phyloP scores from a whole-genome alignment of 345 rosid species.

The Salix brachista region DNA sequence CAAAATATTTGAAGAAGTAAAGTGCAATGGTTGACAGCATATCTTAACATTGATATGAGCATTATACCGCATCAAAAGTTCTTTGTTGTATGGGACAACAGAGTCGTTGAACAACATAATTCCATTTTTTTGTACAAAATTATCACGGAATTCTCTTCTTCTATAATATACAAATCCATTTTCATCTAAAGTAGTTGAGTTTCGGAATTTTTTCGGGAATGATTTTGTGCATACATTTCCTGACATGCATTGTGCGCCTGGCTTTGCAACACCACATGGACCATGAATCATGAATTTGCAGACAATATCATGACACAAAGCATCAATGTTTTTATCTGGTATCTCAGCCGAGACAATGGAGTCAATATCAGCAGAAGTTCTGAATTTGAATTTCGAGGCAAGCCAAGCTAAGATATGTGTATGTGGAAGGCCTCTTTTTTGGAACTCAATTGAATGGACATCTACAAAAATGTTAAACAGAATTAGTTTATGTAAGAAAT shows the following conservation, averaged over 20 bases:
- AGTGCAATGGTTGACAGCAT: neutral
- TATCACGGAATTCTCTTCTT: too few relatives aligned
- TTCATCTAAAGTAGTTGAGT: neutral
- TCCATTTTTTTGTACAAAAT: fast-evolving
- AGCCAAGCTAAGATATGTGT: neutral
- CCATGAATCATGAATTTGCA: neutral
- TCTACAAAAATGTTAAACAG: neutral
- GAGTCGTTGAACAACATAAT: fast-evolving
- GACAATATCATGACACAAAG: neutral
- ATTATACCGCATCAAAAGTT: neutral
- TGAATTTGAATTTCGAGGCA: neutral
- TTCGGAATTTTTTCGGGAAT: neutral
- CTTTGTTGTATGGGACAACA: neutral
- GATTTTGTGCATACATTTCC: neutral
- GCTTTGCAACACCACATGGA: neutral
- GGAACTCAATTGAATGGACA: neutral
- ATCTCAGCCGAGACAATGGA: neutral
- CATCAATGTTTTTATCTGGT: neutral
- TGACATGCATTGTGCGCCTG: neutral
- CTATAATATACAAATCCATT: neutral
- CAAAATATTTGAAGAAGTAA: too few relatives aligned
- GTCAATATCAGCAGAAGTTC: neutral
- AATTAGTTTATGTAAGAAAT: too few relatives aligned
- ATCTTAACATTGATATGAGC: neutral
- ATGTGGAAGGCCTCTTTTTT: neutral